Conservation (phyloP, 495 filamentous ascomycete genomes). For the Amorphotheca resinae region DNA sequence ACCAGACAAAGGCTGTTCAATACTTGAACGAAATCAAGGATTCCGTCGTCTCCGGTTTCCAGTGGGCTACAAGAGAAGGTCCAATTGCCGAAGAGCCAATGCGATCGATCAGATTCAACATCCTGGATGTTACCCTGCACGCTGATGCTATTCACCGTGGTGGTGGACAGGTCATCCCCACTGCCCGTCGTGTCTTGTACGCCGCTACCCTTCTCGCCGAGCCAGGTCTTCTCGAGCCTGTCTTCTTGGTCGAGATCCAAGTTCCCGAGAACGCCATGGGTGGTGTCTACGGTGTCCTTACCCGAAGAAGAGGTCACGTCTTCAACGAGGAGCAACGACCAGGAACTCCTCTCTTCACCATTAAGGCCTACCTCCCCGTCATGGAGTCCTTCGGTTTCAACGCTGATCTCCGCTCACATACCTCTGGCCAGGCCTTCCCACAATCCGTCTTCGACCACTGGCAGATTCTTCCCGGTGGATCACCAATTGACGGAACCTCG, state of each 20-base stretch:
- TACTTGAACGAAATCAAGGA: conserved; percentile 99
- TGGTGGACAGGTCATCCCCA: conserved; percentile 98
- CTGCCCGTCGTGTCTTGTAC: conserved; percentile 93
- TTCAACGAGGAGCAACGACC: conserved; percentile 96
- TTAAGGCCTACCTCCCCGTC: conserved; percentile 99
- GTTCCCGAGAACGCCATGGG: conserved; percentile 98
- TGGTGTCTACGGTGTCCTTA: conserved; percentile 99
- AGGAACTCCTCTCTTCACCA: conserved; percentile 97
- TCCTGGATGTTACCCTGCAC: conserved; percentile 98
- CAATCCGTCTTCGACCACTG: conserved; percentile 98
- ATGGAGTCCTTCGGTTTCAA: conserved; percentile 99
- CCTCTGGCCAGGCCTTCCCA: conserved; percentile 96
- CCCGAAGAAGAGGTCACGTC: conserved; percentile 95
- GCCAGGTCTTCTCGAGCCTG: conserved; percentile 83
- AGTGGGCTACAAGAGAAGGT: conserved; percentile 97
- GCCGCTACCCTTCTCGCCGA: conserved; percentile 84
- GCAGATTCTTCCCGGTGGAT: conserved; percentile 88
- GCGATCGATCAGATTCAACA: conserved; percentile 94
- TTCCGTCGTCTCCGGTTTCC: conserved; percentile 98
- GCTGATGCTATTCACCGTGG: conserved; percentile 99
- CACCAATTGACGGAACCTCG: conserved; percentile 71
- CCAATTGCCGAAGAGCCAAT: conserved; percentile 97
- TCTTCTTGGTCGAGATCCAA: conserved; percentile 98
- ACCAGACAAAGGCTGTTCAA: conserved; percentile 99
- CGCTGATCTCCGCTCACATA: conserved; percentile 84